phyloP scores from a whole-genome alignment of 352 stramenopile genomes.

The Pythium sp. region DNA sequence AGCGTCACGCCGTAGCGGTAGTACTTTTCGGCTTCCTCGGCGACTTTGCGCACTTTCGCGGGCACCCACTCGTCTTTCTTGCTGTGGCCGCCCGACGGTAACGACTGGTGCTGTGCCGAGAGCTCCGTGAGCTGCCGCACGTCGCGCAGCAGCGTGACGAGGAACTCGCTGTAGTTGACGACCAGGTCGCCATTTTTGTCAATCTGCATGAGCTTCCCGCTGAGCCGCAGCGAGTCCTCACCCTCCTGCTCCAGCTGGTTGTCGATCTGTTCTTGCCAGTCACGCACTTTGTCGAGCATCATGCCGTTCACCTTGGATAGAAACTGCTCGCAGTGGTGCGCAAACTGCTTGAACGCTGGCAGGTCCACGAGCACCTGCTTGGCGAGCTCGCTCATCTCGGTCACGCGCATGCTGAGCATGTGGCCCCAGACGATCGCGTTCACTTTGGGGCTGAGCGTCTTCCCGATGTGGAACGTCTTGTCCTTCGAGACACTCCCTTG shows the following conservation, averaged over 20 bases:
- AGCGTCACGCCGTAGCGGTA: slow-evolving; percentile 93
- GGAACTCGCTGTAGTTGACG: slow-evolving; percentile 93
- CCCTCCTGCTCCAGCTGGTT: slow-evolving; percentile 57
- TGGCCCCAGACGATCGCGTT: slow-evolving; percentile 86
- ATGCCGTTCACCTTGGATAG: slow-evolving; percentile 54
- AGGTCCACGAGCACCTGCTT: slow-evolving; percentile 65
- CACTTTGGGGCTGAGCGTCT: slow-evolving; percentile 82
- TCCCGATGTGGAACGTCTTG: slow-evolving; percentile 54
- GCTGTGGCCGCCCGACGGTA: slow-evolving; percentile 5
- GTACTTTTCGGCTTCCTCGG: slow-evolving; percentile 89
- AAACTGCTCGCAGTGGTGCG: slow-evolving; percentile 54
- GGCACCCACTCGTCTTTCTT: slow-evolving; percentile 63
- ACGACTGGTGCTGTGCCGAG: slow-evolving; percentile 37
- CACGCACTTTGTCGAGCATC: slow-evolving; percentile 74
- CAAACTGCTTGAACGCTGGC: slow-evolving; percentile 50
- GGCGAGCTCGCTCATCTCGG: slow-evolving; percentile 45
- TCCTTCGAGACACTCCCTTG: slow-evolving; percentile 19
- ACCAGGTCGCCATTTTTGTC: slow-evolving; percentile 84
- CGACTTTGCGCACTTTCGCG: slow-evolving; percentile 62
- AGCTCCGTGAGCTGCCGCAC: slow-evolving; percentile 91
- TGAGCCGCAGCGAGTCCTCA: slow-evolving; percentile 65
- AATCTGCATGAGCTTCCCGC: slow-evolving; percentile 90
- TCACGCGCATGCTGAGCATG: slow-evolving; percentile 61
- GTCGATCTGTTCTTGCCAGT: slow-evolving; percentile 86
- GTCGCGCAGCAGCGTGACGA: slow-evolving; percentile 91